These are phyloP conservation scores for Paralagenidium karlingii DNA, from an alignment of 352 stramenopile species.

Conservation along the genomic window DNA sequence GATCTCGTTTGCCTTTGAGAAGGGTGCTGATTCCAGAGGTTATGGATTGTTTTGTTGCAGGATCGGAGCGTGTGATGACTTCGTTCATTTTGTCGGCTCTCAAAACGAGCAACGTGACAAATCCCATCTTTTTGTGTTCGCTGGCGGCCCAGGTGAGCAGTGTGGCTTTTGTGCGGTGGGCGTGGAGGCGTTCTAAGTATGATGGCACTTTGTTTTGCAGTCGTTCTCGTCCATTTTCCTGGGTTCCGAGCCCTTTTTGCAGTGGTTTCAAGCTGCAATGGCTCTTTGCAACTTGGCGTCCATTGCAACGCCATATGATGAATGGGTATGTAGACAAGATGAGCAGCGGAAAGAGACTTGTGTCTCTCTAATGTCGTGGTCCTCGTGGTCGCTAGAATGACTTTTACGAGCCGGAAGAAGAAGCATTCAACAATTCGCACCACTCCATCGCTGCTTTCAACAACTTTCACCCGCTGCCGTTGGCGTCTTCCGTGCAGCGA, in stretches of 20 bases:
- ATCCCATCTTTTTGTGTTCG: slow-evolving; percentile 73
- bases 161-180: too few relatives aligned
- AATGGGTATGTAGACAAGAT: slow-evolving; percentile 35
- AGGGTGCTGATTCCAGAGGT: background rate
- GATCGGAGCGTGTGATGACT: slow-evolving; percentile 65
- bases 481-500: slow-evolving; percentile 59
- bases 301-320: slow-evolving; percentile 59
- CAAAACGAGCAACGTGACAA: slow-evolving; percentile 79
- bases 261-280: slow-evolving; percentile 71
- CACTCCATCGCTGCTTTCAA: slow-evolving; percentile 74
- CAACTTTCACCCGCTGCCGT: slow-evolving; percentile 38
- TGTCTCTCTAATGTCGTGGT: background rate
- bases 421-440: slow-evolving; percentile 37
- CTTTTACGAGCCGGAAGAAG: slow-evolving; percentile 47
- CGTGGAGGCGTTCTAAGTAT: too few relatives aligned
- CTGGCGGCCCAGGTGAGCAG: slow-evolving; percentile 48
- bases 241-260: slow-evolving; percentile 64
- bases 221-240: slow-evolving; percentile 73
- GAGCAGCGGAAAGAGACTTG: background rate
- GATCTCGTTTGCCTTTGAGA: background rate
- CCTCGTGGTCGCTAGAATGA: slow-evolving; percentile 16
- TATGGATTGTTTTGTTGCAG: slow-evolving; percentile 11
- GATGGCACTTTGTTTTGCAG: slow-evolving; percentile 17
- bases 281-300: slow-evolving; percentile 73
- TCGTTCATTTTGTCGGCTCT: slow-evolving; percentile 80